phyloP scores from a whole-genome alignment of 768 basidiomycete genomes.

The Mycena rosella region DNA sequence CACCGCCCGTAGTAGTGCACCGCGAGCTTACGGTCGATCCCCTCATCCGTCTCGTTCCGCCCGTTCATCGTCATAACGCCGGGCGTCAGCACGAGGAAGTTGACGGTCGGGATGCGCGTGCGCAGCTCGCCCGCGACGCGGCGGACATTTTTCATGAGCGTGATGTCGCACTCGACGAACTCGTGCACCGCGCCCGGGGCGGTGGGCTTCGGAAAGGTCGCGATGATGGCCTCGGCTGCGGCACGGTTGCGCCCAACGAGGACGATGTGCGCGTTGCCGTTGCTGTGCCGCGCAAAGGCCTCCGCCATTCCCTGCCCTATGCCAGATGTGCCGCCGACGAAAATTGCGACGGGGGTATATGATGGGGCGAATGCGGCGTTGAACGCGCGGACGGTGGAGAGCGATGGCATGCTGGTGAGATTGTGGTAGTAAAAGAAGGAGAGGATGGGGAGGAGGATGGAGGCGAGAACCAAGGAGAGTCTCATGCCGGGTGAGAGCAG shows the following conservation, averaged over 20 bases:
- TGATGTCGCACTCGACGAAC: slow-evolving; percentile 66
- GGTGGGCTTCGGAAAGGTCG: slow-evolving; percentile 52
- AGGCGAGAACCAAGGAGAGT: background rate
- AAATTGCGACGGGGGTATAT: slow-evolving; percentile 49
- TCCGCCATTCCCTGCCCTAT: slow-evolving; percentile 63
- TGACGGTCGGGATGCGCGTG: slow-evolving; percentile 57
- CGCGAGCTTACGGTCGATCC: slow-evolving; percentile 58
- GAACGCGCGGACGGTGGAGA: slow-evolving; percentile 44
- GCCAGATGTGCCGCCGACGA: slow-evolving; percentile 61
- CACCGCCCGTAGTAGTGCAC: slow-evolving; percentile 66
- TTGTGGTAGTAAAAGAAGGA: slow-evolving; percentile 22
- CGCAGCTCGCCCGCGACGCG: slow-evolving; percentile 45
- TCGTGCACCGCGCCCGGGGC: slow-evolving; percentile 48
- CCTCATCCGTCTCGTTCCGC: slow-evolving; percentile 58
- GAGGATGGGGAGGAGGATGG: slow-evolving; percentile 20
- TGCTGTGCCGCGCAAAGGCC: slow-evolving; percentile 58
- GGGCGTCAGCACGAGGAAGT: slow-evolving; percentile 64
- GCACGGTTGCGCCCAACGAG: slow-evolving; percentile 64
- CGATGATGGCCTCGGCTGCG: slow-evolving; percentile 62
- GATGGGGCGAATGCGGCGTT: slow-evolving; percentile 48
- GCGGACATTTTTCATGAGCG: slow-evolving; percentile 66
- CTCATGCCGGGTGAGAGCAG: slow-evolving; percentile 9
- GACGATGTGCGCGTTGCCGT: slow-evolving; percentile 65
- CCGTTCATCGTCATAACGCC: slow-evolving; percentile 56
- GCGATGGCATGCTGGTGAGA: slow-evolving; percentile 43